phyloP scores from a whole-genome alignment of 2,329 filamentous ascomycete species.

The Sporothrix brunneoviolacea region DNA sequence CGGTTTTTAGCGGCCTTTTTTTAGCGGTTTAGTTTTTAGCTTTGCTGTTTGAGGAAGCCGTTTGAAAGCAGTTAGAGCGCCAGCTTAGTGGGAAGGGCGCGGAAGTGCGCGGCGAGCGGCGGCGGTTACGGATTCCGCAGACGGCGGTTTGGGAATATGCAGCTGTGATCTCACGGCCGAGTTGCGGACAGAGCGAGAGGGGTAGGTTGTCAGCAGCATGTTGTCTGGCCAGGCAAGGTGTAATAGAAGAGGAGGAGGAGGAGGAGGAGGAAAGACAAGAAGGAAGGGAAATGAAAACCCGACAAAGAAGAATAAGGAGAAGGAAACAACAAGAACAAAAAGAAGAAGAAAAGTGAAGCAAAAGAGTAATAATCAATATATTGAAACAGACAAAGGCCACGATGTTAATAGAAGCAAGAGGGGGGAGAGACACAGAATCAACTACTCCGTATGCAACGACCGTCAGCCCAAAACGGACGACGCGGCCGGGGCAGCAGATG shows the following conservation, averaged over 20 bases:
- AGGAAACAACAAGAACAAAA: neutral
- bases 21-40: too few species aligned
- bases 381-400: slow-evolving; percentile 1
- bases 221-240: too few species aligned
- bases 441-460: neutral
- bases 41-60: too few species aligned
- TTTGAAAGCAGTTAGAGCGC: too few species aligned
- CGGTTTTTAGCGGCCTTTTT: too few species aligned
- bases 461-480: slow-evolving; percentile 3
- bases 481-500: slow-evolving; percentile 2
- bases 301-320: neutral
- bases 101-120: neutral
- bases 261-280: too few species aligned
- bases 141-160: slow-evolving; percentile 3
- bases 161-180: too few species aligned
- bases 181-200: too few species aligned
- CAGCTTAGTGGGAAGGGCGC: neutral
- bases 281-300: neutral
- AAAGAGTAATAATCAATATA: too few species aligned
- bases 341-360: slow-evolving; percentile 1
- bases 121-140: neutral
- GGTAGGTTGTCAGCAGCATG: too few species aligned
- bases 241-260: too few species aligned
- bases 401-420: neutral
- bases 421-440: too few species aligned